Evolutionary conservation across 495 filamentous ascomycete species (phyloP), one percentile per base, ranked within the genome.

Genomic region (Cercophora newfieldiana): DNA sequence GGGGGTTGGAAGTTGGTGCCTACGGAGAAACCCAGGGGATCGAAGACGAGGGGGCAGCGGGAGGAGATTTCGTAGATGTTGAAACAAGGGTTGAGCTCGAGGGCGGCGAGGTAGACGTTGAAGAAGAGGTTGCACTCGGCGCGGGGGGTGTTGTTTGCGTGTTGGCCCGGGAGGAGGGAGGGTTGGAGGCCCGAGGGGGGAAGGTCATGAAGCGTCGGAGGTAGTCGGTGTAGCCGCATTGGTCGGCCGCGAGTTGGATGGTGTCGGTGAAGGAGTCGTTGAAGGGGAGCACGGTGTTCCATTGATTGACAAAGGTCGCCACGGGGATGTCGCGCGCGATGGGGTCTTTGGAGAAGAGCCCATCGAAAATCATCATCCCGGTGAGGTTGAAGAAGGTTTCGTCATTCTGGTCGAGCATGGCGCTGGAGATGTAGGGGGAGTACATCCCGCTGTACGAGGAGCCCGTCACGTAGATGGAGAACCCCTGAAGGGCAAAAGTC

Each of bases 381-480:
- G 83, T 78, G 10, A 93, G 72, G 68, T 92, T 82, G 73, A 86
- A 91, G 71, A 91, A 88, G 2, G 71, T 79, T 0, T 76, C 86
- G 71, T 95, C 83, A 18, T 92, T 86, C 37, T 79, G 80, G 63
- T 91, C 84, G 69, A 94, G 78, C 81, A 95, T 90, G 12, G 87
- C 88, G 68, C 85, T 83, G 0, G 90, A 87, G 59, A 96, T 89
- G 71, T 94, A 96, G 0, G 92, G 90, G 44, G 92, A 87, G 68
- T 94, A 96, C 63, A 82, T 82, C 4, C 92, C 92, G 29, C 72
- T 72, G 71, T 92, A 90, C 50, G 84, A 88, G 69, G 91, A 88
- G 0, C 89, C 89, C 0, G 88, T 83, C 58, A 92, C 82, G 68
- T 89, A 93, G 1, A 91, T 83, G 66, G 87, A 88, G 66, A 81